These are phyloP conservation scores for Mucor mucedo DNA, from an alignment of 371 early-diverging fungal species.

Conservation along the genomic window DNA sequence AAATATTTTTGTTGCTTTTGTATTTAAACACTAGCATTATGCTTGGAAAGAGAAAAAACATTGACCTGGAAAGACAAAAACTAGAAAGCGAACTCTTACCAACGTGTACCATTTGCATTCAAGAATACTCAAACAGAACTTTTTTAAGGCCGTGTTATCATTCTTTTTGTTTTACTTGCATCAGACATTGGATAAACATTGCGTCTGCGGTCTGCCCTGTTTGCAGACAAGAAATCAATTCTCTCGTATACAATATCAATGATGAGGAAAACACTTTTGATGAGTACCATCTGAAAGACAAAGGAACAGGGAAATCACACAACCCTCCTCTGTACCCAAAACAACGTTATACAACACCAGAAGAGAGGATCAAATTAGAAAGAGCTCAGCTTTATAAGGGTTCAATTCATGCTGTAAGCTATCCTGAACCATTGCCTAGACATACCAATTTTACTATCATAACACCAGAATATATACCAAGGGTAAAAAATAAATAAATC, in stretches of 20 bases:
- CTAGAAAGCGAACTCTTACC: conserved; percentile 15
- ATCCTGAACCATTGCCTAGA: conserved; percentile 31
- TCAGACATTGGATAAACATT: conserved; percentile 64
- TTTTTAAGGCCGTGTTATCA: conserved; percentile 67
- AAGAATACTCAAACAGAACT: conserved; percentile 47
- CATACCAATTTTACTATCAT: conserved; percentile 25
- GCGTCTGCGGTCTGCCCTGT: conserved; percentile 55
- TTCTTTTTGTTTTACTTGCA: conserved; percentile 66
- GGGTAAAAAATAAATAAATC: conserved; percentile 21
- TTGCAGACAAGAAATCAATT: conserved; percentile 50
- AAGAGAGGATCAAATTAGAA: conserved; percentile 24
- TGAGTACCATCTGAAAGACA: conserved; percentile 45
- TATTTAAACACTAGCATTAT: conserved; percentile 2
- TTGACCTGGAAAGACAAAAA: conserved; percentile 2
- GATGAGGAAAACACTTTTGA: conserved; percentile 42
- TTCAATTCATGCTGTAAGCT: neutral
- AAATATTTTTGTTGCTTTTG: neutral
- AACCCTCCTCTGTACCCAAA: conserved; percentile 31
- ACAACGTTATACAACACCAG: conserved; percentile 6
- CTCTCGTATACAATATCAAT: conserved; percentile 44
- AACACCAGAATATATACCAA: conserved; percentile 44
- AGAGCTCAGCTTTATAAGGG: conserved; percentile 34
- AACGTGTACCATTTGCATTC: conserved; percentile 66
- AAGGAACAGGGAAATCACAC: conserved; percentile 26
- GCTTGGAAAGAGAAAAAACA: conserved; percentile 12